Evolutionary conservation across 371 early-diverging fungal species (phyloP), one percentile per base, ranked within the genome.

Genomic region (Mortierella sp.): DNA sequence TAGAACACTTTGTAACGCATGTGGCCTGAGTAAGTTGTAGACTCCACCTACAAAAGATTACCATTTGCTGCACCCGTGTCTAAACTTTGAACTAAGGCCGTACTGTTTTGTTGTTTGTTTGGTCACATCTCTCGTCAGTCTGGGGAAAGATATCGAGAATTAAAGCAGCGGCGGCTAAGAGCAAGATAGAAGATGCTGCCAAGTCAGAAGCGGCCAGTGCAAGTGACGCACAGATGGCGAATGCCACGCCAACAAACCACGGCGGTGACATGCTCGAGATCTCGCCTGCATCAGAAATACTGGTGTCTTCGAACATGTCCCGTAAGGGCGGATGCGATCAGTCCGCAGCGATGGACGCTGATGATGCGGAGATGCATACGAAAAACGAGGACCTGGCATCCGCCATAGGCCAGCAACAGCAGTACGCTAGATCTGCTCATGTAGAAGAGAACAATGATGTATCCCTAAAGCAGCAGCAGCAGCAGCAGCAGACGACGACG

Each of bases 1-100:
- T 41, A 80, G 88, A n/a, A 88, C 88, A 4, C 78, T 88, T n/a
- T 88, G 88, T 52, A 88, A 88, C 75, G 88, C 88, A 30, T 88
- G 88, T 53, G 88, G 88, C 30, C 52, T 87, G 56, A 84, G 87
- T 87, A 83, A 78, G 85, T 79, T 28, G 11, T 11, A 7, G 14
- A 19, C 3, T 49, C 9, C 14, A 30, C n/a, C n/a, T n/a, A 2
- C 39, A 15, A 9, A 19, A 24, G 6, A 24, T n/a, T n/a, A n/a
- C n/a, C n/a, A n/a, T n/a, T n/a, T n/a, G n/a, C n/a, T n/a, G n/a
- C n/a, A n/a, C n/a, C n/a, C n/a, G n/a, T n/a, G n/a, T n/a, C n/a
- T n/a, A n/a, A n/a, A n/a, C n/a, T n/a, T n/a, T n/a, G n/a, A n/a
- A n/a, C n/a, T n/a, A n/a, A n/a, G n/a, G n/a, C n/a, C n/a, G n/a